Conservation (phyloP, 345 rosid genomes). For the Clausena lansium region DNA sequence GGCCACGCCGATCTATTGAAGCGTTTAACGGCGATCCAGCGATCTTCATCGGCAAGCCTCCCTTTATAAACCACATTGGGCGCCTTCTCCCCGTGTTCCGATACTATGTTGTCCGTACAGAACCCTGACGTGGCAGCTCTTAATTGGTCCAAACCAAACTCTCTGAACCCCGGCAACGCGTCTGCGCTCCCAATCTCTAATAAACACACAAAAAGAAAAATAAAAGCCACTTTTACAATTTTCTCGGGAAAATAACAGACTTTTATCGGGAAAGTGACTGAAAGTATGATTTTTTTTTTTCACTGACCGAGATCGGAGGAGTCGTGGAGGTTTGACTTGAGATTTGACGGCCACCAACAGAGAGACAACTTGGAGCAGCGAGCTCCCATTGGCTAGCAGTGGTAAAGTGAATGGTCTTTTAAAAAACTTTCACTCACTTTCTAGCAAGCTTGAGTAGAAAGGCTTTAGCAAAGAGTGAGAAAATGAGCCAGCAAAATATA, state of each 20-base stretch:
- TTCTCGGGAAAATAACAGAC: constrained; percentile 12
- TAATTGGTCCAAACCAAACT: constrained; percentile 65
- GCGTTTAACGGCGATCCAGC: constrained; percentile 71
- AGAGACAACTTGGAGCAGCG: constrained; percentile 87
- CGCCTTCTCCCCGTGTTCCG: constrained; percentile 88
- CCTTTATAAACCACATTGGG: constrained; percentile 84
- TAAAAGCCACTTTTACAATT: not conserved
- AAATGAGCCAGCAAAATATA: constrained; percentile 27
- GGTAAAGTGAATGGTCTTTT: not conserved
- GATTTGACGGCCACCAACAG: constrained; percentile 83
- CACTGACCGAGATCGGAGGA: constrained; percentile 68
- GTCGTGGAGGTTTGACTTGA: constrained; percentile 56
- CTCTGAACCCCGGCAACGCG: constrained; percentile 52
- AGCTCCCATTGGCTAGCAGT: constrained; percentile 61
- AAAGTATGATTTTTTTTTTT: not conserved
- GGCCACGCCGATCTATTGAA: constrained; percentile 83
- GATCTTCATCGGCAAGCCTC: constrained; percentile 51
- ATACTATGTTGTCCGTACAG: constrained; percentile 65
- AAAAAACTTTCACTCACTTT: constrained; percentile 19
- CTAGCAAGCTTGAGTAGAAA: constrained; percentile 15
- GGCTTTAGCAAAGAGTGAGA: constrained; percentile 27
- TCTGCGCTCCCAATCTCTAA: constrained; percentile 57
- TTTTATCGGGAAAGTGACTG: constrained; percentile 29
- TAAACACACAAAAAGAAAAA: constrained; percentile 7
- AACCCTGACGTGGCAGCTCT: constrained; percentile 66